Evolutionary conservation across 108 stramenopile genomes (phyloP).

Genomic region (Epipyxis sp.): DNA sequence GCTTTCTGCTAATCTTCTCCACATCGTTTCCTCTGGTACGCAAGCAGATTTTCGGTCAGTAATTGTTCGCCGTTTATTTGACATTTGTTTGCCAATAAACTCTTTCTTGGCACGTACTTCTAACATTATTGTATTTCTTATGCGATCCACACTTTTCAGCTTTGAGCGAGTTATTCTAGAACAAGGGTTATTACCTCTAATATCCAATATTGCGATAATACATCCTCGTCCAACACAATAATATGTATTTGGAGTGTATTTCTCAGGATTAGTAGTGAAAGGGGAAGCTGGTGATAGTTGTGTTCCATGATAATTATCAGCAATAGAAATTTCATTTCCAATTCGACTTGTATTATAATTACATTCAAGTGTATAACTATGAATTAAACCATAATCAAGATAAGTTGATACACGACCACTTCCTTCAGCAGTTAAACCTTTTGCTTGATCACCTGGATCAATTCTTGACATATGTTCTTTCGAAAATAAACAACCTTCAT

Average conservation of each 20-base stretch:
- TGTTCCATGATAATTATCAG: neutral
- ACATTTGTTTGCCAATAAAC: conserved; percentile 7
- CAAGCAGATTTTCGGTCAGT: no score
- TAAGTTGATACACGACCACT: conserved; percentile 56
- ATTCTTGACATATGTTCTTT: conserved; percentile 55
- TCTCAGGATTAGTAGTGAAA: conserved; percentile 25
- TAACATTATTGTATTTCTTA: conserved; percentile 8
- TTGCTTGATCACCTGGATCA: conserved; percentile 51
- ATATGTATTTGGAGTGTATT: conserved; percentile 21
- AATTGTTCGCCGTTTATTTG: no score
- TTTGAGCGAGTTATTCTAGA: conserved; percentile 16
- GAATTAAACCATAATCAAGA: conserved; percentile 42
- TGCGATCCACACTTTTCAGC: conserved; percentile 15
- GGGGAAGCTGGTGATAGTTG: conserved; percentile 3
- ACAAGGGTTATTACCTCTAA: conserved; percentile 23
- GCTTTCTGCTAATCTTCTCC: no score
- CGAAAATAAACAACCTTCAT: conserved; percentile 55
- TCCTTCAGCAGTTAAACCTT: conserved; percentile 56
- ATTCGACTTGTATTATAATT: conserved; percentile 57
- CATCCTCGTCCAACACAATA: conserved; percentile 10
- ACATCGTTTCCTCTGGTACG: no score
- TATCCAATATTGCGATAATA: conserved; percentile 18
- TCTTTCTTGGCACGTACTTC: conserved; percentile 16
- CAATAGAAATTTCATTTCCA: conserved; percentile 25
- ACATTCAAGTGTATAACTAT: conserved; percentile 67